A percentile compares a stretch with the other conserved stretches of the same genome.
These are phyloP conservation scores for Aspergillus neotritici DNA, from an alignment of 2,329 filamentous ascomycete genomes.

Conservation along the genomic window DNA sequence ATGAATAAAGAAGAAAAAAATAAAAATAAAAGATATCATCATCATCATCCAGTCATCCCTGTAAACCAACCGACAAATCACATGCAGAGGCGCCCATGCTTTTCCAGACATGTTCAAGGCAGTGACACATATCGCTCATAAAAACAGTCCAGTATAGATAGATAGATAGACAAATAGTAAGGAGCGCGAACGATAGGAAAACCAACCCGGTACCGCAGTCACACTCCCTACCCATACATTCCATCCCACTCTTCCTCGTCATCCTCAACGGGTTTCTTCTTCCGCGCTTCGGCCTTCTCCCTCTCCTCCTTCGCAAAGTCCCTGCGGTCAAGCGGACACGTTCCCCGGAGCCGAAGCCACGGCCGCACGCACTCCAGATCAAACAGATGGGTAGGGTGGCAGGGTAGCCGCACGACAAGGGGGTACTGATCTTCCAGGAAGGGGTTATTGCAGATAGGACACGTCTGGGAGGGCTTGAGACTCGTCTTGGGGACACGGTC, in stretches of 20 bases:
- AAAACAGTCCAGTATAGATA: too few relatives aligned
- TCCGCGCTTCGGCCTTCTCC: conserved; percentile 49
- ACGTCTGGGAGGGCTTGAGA: conserved; percentile 50
- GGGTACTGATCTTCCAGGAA: conserved; percentile 60
- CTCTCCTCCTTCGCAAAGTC: conserved; percentile 53
- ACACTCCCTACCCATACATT: conserved; percentile 36
- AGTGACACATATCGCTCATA: too few relatives aligned
- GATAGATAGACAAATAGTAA: too few relatives aligned
- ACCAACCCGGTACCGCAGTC: too few relatives aligned
- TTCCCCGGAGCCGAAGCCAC: conserved; percentile 59
- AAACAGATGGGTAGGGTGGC: conserved; percentile 57
- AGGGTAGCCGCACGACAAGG: conserved; percentile 58
- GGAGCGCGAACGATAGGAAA: too few relatives aligned
- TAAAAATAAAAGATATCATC: too few relatives aligned
- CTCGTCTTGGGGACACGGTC: conserved; percentile 54
- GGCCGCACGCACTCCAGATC: conserved; percentile 61
- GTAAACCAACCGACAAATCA: too few relatives aligned
- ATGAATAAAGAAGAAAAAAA: too few relatives aligned
- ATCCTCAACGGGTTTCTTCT: conserved; percentile 34
- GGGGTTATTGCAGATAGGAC: conserved; percentile 56
- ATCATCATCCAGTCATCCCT: too few relatives aligned
- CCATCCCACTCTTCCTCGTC: conserved; percentile 47
- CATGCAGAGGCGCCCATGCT: too few relatives aligned
- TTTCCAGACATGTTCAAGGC: too few relatives aligned
- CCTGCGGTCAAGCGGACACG: conserved; percentile 58